phyloP scores from a whole-genome alignment of 176 grass and related monocot genomes.

The Calamus simplicifolius region DNA sequence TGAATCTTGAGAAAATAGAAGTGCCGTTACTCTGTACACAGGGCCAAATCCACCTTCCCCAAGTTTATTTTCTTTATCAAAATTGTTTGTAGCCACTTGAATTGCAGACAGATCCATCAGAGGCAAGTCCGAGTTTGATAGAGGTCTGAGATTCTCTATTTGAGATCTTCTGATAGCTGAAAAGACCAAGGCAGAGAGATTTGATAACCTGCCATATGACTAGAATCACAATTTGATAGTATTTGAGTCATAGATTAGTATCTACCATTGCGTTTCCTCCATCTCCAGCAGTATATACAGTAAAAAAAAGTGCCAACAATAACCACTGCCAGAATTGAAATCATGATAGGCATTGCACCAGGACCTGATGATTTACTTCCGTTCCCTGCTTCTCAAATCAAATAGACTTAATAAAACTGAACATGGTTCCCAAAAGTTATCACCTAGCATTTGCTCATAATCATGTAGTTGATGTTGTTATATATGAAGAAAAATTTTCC shows the following conservation, averaged over 20 bases:
- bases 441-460: no score
- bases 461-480: no score
- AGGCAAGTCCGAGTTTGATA: conserved; percentile 71
- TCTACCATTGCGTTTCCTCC: conserved; percentile 91
- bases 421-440: no score
- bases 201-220: no score
- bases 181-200: conserved; percentile 7
- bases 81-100: conserved; percentile 54
- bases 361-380: conserved; percentile 36
- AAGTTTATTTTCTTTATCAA: conserved; percentile 86
- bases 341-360: conserved; percentile 56
- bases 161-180: conserved; percentile 65
- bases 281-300: conserved; percentile 92
- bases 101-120: conserved; percentile 68
- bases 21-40: conserved; percentile 50
- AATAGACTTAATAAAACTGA: no score
- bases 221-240: no score
- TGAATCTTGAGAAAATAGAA: background rate
- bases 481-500: no score
- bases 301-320: conserved; percentile 49
- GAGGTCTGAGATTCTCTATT: conserved; percentile 45
- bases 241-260: background rate
- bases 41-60: conserved; percentile 88
- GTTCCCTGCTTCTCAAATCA: conserved; percentile 15
- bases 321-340: conserved; percentile 63